Conservation (phyloP, 345 rosid species). For the Cardamine occulta region DNA sequence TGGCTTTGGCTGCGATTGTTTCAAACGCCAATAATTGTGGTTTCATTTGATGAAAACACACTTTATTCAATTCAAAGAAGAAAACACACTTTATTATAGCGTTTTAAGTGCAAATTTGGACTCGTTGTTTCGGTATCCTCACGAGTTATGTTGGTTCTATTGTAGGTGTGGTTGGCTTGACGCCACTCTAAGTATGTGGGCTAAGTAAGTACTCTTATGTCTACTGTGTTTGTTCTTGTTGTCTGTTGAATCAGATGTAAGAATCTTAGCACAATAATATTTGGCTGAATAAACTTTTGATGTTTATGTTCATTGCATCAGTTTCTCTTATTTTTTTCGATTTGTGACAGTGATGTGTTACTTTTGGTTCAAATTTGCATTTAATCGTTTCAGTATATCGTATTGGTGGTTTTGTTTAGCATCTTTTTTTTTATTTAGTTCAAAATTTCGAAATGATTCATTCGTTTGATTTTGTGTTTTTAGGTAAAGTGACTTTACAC, state of each 20-base stretch:
- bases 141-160: constrained; percentile 12
- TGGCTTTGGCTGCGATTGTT: background rate
- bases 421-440: background rate
- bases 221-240: constrained; percentile 29
- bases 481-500: background rate
- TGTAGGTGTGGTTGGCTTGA: constrained; percentile 46
- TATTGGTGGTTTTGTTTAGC: constrained; percentile 8
- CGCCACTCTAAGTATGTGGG: constrained; percentile 34
- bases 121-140: constrained; percentile 6
- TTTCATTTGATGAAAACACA: background rate
- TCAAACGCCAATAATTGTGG: background rate
- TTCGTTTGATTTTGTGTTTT: background rate
- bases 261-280: constrained; percentile 17
- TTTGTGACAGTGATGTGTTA: constrained; percentile 20
- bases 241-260: constrained; percentile 22
- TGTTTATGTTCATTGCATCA: constrained; percentile 32
- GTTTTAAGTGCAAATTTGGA: background rate
- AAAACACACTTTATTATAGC: background rate
- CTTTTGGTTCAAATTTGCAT: background rate
- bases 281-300: constrained; percentile 32
- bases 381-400: constrained; percentile 11
- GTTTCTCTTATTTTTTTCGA: background rate
- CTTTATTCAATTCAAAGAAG: no score
- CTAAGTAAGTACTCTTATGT: constrained; percentile 27
- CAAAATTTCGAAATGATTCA: background rate